Percentiles rank a stretch among this genome's conserved stretches.
phyloP scores from a whole-genome alignment of 108 stramenopile genomes.

The Skeletonema tropicum region DNA sequence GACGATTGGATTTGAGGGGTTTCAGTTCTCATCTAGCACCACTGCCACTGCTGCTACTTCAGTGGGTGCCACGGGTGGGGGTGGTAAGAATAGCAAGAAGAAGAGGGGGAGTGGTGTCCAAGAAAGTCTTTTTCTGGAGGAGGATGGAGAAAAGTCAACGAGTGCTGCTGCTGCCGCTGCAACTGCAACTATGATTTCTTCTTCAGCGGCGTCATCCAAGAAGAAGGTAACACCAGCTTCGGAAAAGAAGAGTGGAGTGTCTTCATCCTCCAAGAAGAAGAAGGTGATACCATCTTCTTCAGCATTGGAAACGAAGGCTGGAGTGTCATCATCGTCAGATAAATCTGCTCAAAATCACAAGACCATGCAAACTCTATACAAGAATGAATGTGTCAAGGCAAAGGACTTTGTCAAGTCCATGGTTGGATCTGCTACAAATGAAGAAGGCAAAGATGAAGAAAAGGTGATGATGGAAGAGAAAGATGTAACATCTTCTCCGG shows the following conservation, averaged over 20 bases:
- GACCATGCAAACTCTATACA: constrained; percentile 16
- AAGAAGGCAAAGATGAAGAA: background rate
- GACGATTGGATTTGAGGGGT: background rate
- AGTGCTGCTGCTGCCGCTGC: background rate
- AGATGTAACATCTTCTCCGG: constrained; percentile 4
- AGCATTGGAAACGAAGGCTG: too few species aligned
- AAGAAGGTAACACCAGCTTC: background rate
- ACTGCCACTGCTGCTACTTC: background rate
- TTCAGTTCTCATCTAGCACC: background rate
- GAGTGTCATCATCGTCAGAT: background rate
- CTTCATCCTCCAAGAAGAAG: background rate
- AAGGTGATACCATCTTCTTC: background rate
- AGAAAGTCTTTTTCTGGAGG: background rate
- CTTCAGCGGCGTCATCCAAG: background rate
- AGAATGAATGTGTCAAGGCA: constrained; percentile 21
- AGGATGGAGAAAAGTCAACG: background rate
- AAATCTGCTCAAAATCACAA: background rate
- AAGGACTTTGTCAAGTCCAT: constrained; percentile 18
- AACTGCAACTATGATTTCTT: background rate
- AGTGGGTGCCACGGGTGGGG: background rate
- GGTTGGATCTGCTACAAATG: background rate
- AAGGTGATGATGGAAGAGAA: background rate
- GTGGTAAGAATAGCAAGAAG: background rate
- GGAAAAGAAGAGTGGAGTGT: background rate
- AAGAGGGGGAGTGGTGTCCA: background rate